phyloP scores from a whole-genome alignment of 768 basidiomycete species.

The Mycena galericulata region DNA sequence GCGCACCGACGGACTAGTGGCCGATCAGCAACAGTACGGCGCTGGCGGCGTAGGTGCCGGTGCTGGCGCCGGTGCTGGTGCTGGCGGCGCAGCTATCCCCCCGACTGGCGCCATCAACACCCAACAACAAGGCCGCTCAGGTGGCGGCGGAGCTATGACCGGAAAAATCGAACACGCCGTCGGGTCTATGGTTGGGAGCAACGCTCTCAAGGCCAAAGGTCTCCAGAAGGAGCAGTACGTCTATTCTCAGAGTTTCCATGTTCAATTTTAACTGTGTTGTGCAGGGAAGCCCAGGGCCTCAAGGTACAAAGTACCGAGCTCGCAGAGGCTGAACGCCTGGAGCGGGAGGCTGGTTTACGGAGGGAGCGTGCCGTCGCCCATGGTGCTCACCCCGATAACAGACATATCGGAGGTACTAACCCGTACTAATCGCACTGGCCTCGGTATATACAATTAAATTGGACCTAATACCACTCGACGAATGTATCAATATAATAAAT shows the following conservation, averaged over 20 bases:
- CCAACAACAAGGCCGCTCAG: slow-evolving; percentile 32
- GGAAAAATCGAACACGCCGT: slow-evolving; percentile 64
- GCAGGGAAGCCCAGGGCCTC: slow-evolving; percentile 54
- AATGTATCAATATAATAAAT: not conserved
- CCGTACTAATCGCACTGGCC: not conserved
- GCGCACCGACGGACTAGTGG: slow-evolving; percentile 30
- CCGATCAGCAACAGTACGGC: not conserved
- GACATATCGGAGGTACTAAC: slow-evolving; percentile 37
- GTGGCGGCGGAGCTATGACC: slow-evolving; percentile 49
- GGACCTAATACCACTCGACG: not conserved
- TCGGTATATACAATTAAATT: slow-evolving; percentile 3
- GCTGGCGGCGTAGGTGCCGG: not conserved
- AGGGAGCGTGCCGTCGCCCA: slow-evolving; percentile 66
- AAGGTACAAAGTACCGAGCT: slow-evolving; percentile 62
- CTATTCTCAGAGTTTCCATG: not conserved
- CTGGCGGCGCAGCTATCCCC: not conserved
- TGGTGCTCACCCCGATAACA: slow-evolving; percentile 48
- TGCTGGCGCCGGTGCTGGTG: not conserved
- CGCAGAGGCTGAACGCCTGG: slow-evolving; percentile 65
- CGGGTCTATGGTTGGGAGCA: slow-evolving; percentile 59
- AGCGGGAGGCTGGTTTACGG: slow-evolving; percentile 59
- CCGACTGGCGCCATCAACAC: not conserved
- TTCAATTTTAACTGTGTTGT: not conserved
- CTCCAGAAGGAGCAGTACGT: slow-evolving; percentile 57
- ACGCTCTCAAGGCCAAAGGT: slow-evolving; percentile 60